Conservation (phyloP, 805 yeast species). For the Ogataea dorogensis region DNA sequence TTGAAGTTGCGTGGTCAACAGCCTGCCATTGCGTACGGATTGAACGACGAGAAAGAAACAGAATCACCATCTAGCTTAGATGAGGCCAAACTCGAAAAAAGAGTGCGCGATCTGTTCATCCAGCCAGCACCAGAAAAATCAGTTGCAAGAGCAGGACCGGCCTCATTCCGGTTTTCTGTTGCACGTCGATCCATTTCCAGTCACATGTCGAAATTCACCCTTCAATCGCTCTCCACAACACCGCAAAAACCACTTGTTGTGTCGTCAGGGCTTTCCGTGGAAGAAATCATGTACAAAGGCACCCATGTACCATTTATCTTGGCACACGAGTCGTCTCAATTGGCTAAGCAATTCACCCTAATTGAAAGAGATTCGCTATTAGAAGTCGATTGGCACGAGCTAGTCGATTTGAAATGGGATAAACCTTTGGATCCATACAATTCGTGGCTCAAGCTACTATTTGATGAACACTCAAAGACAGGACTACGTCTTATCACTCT, state of each 20-base stretch:
- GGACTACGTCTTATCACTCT: slow-evolving; percentile 83
- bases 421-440: slow-evolving; percentile 62
- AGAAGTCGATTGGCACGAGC: slow-evolving; percentile 90
- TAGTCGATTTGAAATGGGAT: slow-evolving; percentile 74
- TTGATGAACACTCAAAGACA: slow-evolving; percentile 43
- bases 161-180: slow-evolving; percentile 8
- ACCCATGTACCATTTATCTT: slow-evolving; percentile 82
- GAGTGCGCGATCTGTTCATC: slow-evolving; percentile 35
- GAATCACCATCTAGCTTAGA: slow-evolving; percentile 22
- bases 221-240: slow-evolving; percentile 28
- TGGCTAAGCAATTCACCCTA: slow-evolving; percentile 81
- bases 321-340: slow-evolving; percentile 59
- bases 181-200: slow-evolving; percentile 6
- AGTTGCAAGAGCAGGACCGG: neutral
- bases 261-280: slow-evolving; percentile 30
- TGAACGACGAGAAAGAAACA: slow-evolving; percentile 28
- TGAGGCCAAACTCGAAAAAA: slow-evolving; percentile 32
- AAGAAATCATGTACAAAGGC: slow-evolving; percentile 42
- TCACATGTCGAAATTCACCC: slow-evolving; percentile 27
- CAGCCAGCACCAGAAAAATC: slow-evolving; percentile 7
- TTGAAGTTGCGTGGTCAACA: slow-evolving; percentile 72
- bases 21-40: slow-evolving; percentile 20
- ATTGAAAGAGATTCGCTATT: slow-evolving; percentile 81
- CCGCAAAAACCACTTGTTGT: slow-evolving; percentile 25
- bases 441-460: slow-evolving; percentile 80